Conservation (phyloP, 352 stramenopile genomes). For the Globisporangium paroecandrum region DNA sequence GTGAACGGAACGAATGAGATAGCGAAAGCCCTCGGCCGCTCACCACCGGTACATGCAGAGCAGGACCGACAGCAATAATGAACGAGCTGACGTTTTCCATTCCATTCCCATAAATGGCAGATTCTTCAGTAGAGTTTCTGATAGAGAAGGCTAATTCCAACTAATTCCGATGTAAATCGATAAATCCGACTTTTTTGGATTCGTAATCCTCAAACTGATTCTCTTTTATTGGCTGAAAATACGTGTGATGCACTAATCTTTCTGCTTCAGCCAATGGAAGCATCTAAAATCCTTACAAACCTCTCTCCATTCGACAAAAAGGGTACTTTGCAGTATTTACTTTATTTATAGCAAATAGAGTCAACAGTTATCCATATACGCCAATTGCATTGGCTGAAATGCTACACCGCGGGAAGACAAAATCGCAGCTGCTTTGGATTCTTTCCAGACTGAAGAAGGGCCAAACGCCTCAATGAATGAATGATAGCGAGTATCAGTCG, state of each 20-base stretch:
- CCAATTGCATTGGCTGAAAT: background rate
- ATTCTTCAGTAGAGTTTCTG: background rate
- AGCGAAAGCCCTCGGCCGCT: background rate
- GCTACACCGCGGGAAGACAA: background rate
- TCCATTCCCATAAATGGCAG: too few relatives aligned
- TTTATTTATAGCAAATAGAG: background rate
- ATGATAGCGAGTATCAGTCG: background rate
- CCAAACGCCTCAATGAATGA: constrained; percentile 3
- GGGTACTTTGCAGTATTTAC: too few relatives aligned
- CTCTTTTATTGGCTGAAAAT: background rate
- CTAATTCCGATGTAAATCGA: background rate
- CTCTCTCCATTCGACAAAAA: background rate
- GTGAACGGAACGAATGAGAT: background rate
- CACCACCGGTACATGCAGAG: background rate
- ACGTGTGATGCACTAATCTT: background rate
- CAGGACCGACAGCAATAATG: background rate
- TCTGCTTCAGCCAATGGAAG: background rate
- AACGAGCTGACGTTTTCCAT: background rate
- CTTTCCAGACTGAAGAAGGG: constrained; percentile 4
- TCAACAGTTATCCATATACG: background rate
- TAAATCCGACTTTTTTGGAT: background rate
- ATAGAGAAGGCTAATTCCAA: background rate
- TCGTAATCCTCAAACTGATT: background rate
- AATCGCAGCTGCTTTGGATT: constrained; percentile 7
- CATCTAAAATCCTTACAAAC: background rate